phyloP scores from a whole-genome alignment of 106 monocot species.

The Posidonia australis region DNA sequence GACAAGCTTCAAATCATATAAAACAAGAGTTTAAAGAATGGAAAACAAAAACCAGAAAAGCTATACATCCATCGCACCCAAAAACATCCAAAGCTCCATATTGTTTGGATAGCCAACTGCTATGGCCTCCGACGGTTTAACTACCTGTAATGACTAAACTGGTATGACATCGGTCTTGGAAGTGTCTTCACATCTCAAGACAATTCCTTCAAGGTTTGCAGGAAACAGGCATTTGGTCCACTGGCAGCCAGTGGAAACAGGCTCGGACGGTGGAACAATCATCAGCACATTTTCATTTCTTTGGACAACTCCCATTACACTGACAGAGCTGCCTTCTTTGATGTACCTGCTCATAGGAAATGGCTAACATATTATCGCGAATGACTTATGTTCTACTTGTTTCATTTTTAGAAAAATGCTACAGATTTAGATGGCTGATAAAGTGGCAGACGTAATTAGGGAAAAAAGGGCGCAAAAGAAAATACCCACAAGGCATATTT shows the following conservation, averaged over 20 bases:
- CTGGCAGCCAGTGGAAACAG: constrained; percentile 55
- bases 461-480: neutral
- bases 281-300: constrained; percentile 46
- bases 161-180: too few species aligned
- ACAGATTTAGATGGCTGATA: neutral
- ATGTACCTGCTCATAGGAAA: constrained; percentile 24
- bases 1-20: too few species aligned
- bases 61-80: too few species aligned
- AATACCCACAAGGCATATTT: neutral
- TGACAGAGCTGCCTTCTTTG: constrained; percentile 59
- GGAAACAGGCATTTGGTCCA: constrained; percentile 44
- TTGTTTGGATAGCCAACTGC: too few species aligned
- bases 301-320: constrained; percentile 61
- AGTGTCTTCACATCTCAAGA: too few species aligned
- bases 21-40: too few species aligned
- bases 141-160: too few species aligned
- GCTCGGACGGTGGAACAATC: constrained; percentile 52
- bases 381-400: neutral
- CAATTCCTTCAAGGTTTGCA: constrained; percentile 32
- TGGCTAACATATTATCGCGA: neutral
- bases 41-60: too few species aligned
- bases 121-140: too few species aligned
- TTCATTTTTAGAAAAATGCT: too few species aligned
- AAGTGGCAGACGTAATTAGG: neutral
- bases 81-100: too few species aligned